Percentiles rank a stretch among this genome's conserved stretches.
These are phyloP conservation scores for Plasmodium falciparum DNA, from an alignment of 169 alveolate species.

Conservation along the genomic window DNA sequence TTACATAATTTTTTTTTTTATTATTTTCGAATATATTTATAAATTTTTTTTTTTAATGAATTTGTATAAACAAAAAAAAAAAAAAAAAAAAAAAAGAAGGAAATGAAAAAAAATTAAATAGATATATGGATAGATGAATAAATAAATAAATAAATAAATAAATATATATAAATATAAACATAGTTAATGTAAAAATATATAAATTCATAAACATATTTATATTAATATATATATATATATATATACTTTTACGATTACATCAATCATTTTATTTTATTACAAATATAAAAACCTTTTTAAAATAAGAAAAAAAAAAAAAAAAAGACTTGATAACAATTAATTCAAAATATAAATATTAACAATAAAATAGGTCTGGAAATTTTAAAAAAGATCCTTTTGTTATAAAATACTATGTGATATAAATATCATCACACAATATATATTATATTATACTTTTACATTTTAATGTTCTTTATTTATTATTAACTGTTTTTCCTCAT, in stretches of 20 bases:
- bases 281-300: conserved; percentile 56
- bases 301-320: conserved; percentile 6
- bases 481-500: conserved; percentile 71
- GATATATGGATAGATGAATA: background rate
- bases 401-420: no score
- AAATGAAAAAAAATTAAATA: conserved; percentile 16
- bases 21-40: no score
- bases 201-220: background rate
- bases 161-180: background rate
- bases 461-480: conserved; percentile 70
- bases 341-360: conserved; percentile 60
- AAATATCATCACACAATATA: conserved; percentile 7
- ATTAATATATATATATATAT: no score
- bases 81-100: conserved; percentile 19
- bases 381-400: no score
- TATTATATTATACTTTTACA: conserved; percentile 13
- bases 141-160: conserved; percentile 7
- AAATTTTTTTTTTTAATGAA: no score
- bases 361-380: background rate
- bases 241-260: no score
- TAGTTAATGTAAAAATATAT: background rate
- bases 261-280: conserved; percentile 1
- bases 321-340: conserved; percentile 33
- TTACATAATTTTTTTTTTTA: no score
- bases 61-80: no score